These are phyloP conservation scores for Tanacetum coccineum DNA, from an alignment of 129 eudicot species.

Conservation along the genomic window DNA sequence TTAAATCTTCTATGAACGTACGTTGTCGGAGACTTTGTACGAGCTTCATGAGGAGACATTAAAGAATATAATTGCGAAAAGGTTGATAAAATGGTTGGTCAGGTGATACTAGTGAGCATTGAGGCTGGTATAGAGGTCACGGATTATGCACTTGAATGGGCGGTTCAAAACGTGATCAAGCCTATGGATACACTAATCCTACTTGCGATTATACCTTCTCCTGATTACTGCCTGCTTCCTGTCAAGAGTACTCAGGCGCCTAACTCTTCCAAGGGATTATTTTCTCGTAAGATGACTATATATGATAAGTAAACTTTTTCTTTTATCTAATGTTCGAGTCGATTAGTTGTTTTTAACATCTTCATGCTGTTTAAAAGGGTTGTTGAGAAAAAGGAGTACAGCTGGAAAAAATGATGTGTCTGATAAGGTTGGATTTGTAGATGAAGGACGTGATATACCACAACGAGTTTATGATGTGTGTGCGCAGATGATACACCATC, in stretches of 20 bases:
- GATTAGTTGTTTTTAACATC: slow-evolving; percentile 12
- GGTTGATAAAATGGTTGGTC: slow-evolving; percentile 27
- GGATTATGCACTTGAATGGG: slow-evolving; percentile 40
- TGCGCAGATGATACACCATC: slow-evolving; percentile 37
- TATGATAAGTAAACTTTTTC: background rate
- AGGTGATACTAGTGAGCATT: slow-evolving; percentile 36
- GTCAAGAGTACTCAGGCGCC: slow-evolving; percentile 21
- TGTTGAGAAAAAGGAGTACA: slow-evolving; percentile 28
- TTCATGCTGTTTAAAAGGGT: slow-evolving; percentile 14
- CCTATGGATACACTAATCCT: slow-evolving; percentile 40
- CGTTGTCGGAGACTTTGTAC: background rate
- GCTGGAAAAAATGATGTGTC: slow-evolving; percentile 12
- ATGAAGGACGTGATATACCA: slow-evolving; percentile 37
- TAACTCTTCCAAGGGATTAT: slow-evolving; percentile 22
- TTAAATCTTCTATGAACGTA: background rate
- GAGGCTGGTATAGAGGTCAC: slow-evolving; percentile 39
- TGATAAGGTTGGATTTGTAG: slow-evolving; percentile 36
- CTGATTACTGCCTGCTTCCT: slow-evolving; percentile 20
- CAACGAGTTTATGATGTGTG: slow-evolving; percentile 33
- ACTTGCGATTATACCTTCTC: slow-evolving; percentile 34
- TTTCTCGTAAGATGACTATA: slow-evolving; percentile 31
- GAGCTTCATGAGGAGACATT: slow-evolving; percentile 1
- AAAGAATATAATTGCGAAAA: background rate
- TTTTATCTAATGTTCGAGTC: background rate
- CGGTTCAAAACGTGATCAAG: slow-evolving; percentile 38